Evolutionary conservation across 2,329 filamentous ascomycete genomes (phyloP).

Genomic region (Trichoderma afroharzianum): DNA sequence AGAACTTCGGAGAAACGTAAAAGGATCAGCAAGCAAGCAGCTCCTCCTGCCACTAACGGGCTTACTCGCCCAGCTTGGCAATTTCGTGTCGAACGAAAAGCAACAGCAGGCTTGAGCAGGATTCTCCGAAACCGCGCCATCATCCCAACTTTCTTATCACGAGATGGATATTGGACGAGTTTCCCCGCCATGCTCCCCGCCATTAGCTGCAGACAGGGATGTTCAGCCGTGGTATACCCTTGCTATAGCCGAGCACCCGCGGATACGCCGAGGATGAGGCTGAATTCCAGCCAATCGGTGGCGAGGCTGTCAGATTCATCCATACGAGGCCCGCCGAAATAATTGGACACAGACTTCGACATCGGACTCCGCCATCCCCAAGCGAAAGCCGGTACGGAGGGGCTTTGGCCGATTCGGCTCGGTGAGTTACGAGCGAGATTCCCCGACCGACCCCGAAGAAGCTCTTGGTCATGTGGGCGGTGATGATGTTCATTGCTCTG

Average conservation of each 20-base stretch:
- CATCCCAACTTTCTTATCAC: not conserved
- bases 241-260: not conserved
- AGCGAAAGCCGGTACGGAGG: not conserved
- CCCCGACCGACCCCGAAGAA: not conserved
- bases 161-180: conserved; percentile 1
- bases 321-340: not conserved
- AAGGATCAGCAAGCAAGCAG: not conserved
- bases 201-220: not conserved
- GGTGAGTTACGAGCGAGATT: conserved; percentile 1
- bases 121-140: conserved; percentile 13
- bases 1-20: conserved; percentile 9
- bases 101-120: conserved; percentile 2
- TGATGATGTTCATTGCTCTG: not conserved
- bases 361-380: not conserved
- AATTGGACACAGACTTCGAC: not conserved
- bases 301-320: not conserved
- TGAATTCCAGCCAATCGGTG: not conserved
- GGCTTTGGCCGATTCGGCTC: not conserved
- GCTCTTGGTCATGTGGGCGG: not conserved
- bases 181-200: conserved; percentile 14
- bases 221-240: not conserved
- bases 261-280: not conserved
- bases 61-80: conserved; percentile 4
- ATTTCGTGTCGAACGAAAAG: not conserved
- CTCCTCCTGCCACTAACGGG: not conserved